Base-by-base conservation (phyloP, 2,329 filamentous ascomycete genomes). In the Fusarium subtropicale region DNA sequence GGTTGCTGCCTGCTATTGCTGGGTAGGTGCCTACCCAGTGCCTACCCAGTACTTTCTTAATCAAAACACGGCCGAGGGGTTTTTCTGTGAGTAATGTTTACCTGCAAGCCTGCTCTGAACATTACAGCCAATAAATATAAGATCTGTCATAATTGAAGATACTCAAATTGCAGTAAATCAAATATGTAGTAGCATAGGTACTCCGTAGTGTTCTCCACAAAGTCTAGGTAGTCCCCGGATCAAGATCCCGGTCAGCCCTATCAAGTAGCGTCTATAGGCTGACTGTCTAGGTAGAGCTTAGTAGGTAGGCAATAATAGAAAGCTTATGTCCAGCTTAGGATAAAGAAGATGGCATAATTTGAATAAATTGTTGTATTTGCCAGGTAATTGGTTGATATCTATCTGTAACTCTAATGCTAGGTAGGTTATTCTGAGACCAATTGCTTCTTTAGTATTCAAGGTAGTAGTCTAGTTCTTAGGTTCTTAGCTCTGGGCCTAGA, bases 201-300 rank as follows among this genome's bases (percentile, higher is more conserved):
- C 20, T 22, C 20, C 20, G 20, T 22, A 30, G 12, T 12, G 28
- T n/a, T 39, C 36, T 39, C 36, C n/a, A 22, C n/a, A 39, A 39
- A 39, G n/a, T 36, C 18, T 36, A 33, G 5, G 12, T 13, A 34
- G 33, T 34, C 15, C 33, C 33, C 16, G 18, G 7, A 10, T n/a
- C 13, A 36, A 12, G 5, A 48, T 26, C 61, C 62, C 60, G 36
- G n/a, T 60, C 64, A 68, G 64, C 64, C 64, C 53, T 68, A 56
- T 59, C 64, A 48, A 63, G 55, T 51, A 56, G 46, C 34, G 64
- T 30, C 28, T 30, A 11, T 30, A 30, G 28, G 28, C 28, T 30
- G 28, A 11, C 28, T 30, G 28, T 22, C 20, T 22, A 22, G 20
- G 20, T 22, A 22, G 20, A 22, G 20, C 20, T 22, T 22, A 11